phyloP scores from a whole-genome alignment of 192 early-diverging fungal genomes.

The Backusella westeae region DNA sequence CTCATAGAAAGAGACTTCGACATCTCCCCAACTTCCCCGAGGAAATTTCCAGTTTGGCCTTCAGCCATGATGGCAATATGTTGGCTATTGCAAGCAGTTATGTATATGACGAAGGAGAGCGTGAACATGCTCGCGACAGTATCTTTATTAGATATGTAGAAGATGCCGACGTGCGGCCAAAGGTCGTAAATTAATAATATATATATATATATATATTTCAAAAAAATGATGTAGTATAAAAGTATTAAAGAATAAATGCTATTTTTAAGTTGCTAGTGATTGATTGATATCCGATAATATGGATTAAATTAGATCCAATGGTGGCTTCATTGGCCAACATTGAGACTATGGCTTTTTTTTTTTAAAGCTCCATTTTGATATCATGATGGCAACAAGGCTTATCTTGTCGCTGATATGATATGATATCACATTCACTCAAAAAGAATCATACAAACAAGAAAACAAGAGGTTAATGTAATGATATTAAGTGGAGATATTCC shows the following conservation, averaged over 20 bases:
- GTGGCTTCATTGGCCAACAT: too few relatives aligned
- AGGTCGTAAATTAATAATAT: neutral
- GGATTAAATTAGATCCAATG: too few relatives aligned
- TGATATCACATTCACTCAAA: neutral
- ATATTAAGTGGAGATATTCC: neutral
- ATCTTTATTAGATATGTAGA: slow-evolving; percentile 74
- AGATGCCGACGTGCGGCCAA: slow-evolving; percentile 53
- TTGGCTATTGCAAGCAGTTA: slow-evolving; percentile 91
- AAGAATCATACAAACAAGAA: neutral
- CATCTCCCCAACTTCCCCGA: slow-evolving; percentile 83
- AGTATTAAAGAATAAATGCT: neutral
- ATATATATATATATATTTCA: neutral
- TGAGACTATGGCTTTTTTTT: neutral
- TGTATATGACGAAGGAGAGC: slow-evolving; percentile 94
- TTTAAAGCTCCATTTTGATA: neutral
- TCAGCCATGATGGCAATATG: slow-evolving; percentile 72
- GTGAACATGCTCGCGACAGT: slow-evolving; percentile 77
- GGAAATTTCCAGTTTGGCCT: slow-evolving; percentile 76
- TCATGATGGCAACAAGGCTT: neutral
- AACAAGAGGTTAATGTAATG: neutral
- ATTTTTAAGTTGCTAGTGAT: neutral
- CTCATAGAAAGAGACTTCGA: slow-evolving; percentile 84
- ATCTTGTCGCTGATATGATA: neutral
- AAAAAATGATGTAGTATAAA: neutral
- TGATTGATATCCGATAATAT: neutral